Percentiles rank a stretch among this genome's conserved stretches.
phyloP scores from a whole-genome alignment of 2,329 filamentous ascomycete genomes.

The Penicillium italicum region DNA sequence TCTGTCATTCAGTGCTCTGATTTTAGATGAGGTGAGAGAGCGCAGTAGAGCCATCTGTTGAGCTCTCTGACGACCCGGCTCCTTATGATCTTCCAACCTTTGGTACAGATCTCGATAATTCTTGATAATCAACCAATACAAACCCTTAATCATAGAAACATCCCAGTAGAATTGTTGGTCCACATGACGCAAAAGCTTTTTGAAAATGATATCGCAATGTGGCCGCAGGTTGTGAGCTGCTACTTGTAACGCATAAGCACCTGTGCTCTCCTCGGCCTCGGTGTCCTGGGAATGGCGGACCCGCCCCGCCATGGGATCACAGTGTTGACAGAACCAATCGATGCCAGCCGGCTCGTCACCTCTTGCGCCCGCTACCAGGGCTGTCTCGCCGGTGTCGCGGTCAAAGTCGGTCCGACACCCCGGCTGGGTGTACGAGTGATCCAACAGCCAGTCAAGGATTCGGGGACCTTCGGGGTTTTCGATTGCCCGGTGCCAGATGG shows the following conservation, averaged over 20 bases:
- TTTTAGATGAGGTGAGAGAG: neutral
- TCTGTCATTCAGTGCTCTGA: neutral
- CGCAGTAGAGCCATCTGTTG: neutral
- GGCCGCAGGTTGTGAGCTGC: neutral
- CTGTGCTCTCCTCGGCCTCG: neutral
- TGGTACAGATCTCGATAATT: neutral
- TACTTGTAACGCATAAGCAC: neutral
- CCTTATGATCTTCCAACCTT: neutral
- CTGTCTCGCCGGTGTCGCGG: neutral
- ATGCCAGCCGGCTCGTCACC: neutral
- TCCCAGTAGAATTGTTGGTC: neutral
- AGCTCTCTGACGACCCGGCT: neutral
- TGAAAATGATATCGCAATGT: neutral
- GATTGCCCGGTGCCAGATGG: conserved; percentile 3
- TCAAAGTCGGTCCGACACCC: neutral
- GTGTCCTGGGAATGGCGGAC: neutral
- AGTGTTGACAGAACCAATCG: conserved; percentile 3
- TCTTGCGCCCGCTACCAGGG: neutral
- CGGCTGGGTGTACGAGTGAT: neutral
- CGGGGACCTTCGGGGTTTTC: neutral
- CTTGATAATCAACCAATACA: conserved; percentile 3
- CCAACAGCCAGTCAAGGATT: neutral
- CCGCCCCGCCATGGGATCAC: neutral
- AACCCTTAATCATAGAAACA: neutral
- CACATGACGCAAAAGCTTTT: neutral